Evolutionary conservation across 139 green algal species (phyloP).

Genomic region (Parachlorella kessleri): DNA sequence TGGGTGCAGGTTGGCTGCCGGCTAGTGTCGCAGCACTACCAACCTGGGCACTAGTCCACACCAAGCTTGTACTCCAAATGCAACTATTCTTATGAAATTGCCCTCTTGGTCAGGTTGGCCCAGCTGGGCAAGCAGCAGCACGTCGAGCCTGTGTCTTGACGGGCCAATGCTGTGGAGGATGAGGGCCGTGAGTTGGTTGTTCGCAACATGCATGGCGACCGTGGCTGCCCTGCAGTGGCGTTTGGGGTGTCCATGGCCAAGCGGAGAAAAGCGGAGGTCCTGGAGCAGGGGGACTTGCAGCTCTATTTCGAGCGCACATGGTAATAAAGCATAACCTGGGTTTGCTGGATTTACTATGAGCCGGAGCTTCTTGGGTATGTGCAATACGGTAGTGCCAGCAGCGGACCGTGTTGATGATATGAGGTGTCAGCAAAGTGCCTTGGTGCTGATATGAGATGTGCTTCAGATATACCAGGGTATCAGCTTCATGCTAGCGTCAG

Average conservation of each 20-base stretch:
- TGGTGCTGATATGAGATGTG: too few relatives aligned
- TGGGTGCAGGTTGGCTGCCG: too few relatives aligned
- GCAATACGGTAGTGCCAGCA: too few relatives aligned
- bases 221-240: neutral
- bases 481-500: too few relatives aligned
- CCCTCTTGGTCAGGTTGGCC: neutral
- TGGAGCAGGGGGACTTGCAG: conserved; percentile 36
- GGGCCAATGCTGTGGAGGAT: too few relatives aligned
- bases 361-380: too few relatives aligned
- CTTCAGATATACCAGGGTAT: too few relatives aligned
- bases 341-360: too few relatives aligned
- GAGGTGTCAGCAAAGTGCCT: too few relatives aligned
- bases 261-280: conserved; percentile 11
- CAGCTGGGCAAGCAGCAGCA: neutral
- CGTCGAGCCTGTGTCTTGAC: neutral
- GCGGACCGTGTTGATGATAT: too few relatives aligned
- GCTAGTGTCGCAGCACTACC: too few relatives aligned
- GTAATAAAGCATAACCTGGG: conserved; percentile 9
- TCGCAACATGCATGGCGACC: too few relatives aligned
- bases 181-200: neutral
- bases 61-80: neutral
- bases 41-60: neutral
- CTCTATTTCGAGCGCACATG: conserved; percentile 43
- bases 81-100: neutral
- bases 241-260: conserved; percentile 39